Evolutionary conservation across 768 basidiomycete species (phyloP), one percentile per base, ranked within the genome.

Genomic region (Thelephora ganbajun): DNA sequence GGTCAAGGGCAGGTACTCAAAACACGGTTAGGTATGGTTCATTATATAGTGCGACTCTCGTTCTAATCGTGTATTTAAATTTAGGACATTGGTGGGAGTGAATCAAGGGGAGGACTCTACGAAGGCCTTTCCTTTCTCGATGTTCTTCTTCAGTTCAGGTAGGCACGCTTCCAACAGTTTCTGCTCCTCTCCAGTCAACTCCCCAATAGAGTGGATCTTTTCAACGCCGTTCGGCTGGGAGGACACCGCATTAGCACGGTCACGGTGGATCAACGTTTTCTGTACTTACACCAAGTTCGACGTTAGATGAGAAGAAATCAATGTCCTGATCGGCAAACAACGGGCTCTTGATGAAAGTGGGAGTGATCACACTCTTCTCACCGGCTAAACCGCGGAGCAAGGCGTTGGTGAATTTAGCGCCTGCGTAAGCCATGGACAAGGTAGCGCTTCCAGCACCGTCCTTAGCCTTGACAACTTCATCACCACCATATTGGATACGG

Each of bases 381-480:
- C 81, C 80, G 51, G 67, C 69, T 61, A 82, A 60, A 44, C 77
- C 81, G 35, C 78, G 73, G 52, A 84, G 63, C 54, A 84, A 64
- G 20, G 63, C 55, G 53, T 77, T 68, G 47, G 83, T 67, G 62
- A 83, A 85, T 65, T 77, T 77, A 60, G 82, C 80, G 56, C 78
- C 82, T 47, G 83, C 80, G 60, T 79, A 82, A 11, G 80, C 80
- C 83, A 85, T 85, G 47, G 79, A 81, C 49, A 85, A 74, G 22
- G 82, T 85, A 33, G 82, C 82, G 36, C 73, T 76, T 46, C 82
- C 83, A 35, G 81, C 78, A 54, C 83, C 82, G 54, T 93, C 92
- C 75, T 98, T 98, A 45, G 93, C 93, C 74, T 96, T 83, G 61
- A 98, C 94, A 53, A 97, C 93, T 68, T 97, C 93, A 59, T 99